Evolutionary conservation across 1,139 yeast species (phyloP).

Genomic region (Hansenula anomala): DNA sequence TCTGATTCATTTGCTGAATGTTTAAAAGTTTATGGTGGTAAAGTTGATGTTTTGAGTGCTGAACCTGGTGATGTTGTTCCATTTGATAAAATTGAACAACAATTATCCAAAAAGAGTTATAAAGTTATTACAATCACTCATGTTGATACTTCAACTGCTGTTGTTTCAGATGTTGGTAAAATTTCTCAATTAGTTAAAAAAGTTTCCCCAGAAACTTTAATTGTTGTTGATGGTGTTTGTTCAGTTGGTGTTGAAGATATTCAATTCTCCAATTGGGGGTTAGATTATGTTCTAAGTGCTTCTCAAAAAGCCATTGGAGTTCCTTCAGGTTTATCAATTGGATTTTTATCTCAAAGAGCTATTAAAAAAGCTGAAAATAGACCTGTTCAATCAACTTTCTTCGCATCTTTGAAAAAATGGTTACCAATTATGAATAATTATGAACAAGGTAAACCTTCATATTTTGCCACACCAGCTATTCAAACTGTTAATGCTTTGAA

Average conservation of each 20-base stretch:
- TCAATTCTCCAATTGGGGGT: slow-evolving; percentile 85
- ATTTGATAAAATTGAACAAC: slow-evolving; percentile 47
- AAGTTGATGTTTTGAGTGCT: slow-evolving; percentile 60
- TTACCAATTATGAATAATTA: slow-evolving; percentile 83
- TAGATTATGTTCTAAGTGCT: slow-evolving; percentile 85
- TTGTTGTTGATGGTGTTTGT: slow-evolving; percentile 92
- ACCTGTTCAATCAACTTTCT: slow-evolving; percentile 56
- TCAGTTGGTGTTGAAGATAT: slow-evolving; percentile 86
- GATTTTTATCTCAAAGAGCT: slow-evolving; percentile 74
- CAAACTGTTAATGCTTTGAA: slow-evolving; percentile 81
- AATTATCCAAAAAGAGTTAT: slow-evolving; percentile 49
- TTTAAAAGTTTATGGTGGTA: slow-evolving; percentile 65
- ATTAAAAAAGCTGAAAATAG: slow-evolving; percentile 53
- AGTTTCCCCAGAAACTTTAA: slow-evolving; percentile 72
- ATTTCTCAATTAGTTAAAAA: slow-evolving; percentile 58
- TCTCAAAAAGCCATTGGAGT: slow-evolving; percentile 96
- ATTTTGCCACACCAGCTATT: slow-evolving; percentile 93
- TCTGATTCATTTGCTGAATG: slow-evolving; percentile 84
- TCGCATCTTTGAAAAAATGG: slow-evolving; percentile 82
- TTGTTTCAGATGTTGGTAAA: slow-evolving; percentile 65
- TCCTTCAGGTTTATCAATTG: slow-evolving; percentile 86
- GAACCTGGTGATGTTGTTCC: slow-evolving; percentile 71
- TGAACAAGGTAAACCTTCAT: slow-evolving; percentile 77
- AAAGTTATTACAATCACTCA: slow-evolving; percentile 82
- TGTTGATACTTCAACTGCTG: slow-evolving; percentile 95